These are phyloP conservation scores for Escovopsis sp. DNA, from an alignment of 2,329 filamentous ascomycete species.

Conservation along the genomic window DNA sequence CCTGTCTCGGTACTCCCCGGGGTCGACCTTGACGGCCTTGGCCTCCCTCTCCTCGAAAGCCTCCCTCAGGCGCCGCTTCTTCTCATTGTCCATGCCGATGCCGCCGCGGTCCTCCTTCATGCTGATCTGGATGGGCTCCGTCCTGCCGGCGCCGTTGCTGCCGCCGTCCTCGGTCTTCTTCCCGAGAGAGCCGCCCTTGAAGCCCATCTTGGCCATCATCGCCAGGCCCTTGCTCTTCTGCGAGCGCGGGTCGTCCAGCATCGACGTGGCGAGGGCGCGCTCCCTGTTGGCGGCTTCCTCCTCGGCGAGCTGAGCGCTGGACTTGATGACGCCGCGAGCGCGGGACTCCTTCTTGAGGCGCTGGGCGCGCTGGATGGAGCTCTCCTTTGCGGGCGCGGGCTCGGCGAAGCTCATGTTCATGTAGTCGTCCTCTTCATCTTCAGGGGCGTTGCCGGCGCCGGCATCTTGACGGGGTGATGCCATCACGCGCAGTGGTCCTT, in stretches of 20 bases:
- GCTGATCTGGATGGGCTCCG: slow-evolving; percentile 62
- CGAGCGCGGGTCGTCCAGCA: slow-evolving; percentile 42
- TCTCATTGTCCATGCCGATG: slow-evolving; percentile 70
- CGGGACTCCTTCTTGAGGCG: slow-evolving; percentile 49
- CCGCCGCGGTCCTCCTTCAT: slow-evolving; percentile 71
- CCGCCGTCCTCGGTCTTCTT: slow-evolving; percentile 32
- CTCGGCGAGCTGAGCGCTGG: slow-evolving; percentile 69
- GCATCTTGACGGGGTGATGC: background rate
- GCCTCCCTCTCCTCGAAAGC: slow-evolving; percentile 38
- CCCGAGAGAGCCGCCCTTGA: slow-evolving; percentile 65
- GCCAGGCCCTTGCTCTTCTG: slow-evolving; percentile 72
- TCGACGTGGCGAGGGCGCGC: slow-evolving; percentile 57
- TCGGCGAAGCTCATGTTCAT: slow-evolving; percentile 90
- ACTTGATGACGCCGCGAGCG: slow-evolving; percentile 52
- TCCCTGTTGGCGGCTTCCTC: slow-evolving; percentile 61
- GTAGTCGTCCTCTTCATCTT: slow-evolving; percentile 72
- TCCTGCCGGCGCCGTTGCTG: slow-evolving; percentile 10
- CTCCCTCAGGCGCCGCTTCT: slow-evolving; percentile 61
- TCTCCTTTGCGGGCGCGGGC: slow-evolving; percentile 36
- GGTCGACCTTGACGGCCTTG: slow-evolving; percentile 49
- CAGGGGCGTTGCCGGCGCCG: background rate
- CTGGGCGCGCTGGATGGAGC: slow-evolving; percentile 38
- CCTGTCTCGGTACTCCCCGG: slow-evolving; percentile 59
- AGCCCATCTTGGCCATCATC: slow-evolving; percentile 97
- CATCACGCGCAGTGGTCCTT: background rate